Conservation (phyloP, 2,329 filamentous ascomycete genomes). For the Lasiodiplodia citricola region DNA sequence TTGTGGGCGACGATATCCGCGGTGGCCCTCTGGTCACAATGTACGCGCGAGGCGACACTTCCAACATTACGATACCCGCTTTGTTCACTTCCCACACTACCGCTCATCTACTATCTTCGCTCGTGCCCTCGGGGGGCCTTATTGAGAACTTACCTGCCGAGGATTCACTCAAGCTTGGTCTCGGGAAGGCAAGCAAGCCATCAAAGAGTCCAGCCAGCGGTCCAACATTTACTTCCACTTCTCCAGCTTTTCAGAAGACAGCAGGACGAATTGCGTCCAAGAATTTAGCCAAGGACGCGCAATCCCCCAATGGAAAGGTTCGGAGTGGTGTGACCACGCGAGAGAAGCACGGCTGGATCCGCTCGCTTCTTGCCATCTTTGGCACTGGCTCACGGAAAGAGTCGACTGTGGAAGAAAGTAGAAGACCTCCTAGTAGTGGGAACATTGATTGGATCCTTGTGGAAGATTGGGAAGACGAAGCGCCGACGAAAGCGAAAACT, state of each 20-base stretch:
- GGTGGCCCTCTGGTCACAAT: constrained; percentile 92
- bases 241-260: constrained; percentile 39
- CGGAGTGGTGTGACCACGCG: constrained; percentile 24
- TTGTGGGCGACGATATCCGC: constrained; percentile 91
- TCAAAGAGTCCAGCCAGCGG: constrained; percentile 33
- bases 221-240: constrained; percentile 37
- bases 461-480: constrained; percentile 66
- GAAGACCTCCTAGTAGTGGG: constrained; percentile 73
- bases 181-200: constrained; percentile 30
- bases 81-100: constrained; percentile 95
- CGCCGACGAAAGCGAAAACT: constrained; percentile 33
- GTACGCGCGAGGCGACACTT: constrained; percentile 97
- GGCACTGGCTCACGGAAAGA: constrained; percentile 43
- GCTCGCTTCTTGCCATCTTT: constrained; percentile 51
- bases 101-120: constrained; percentile 86
- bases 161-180: constrained; percentile 50
- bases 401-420: constrained; percentile 55
- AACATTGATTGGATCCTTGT: constrained; percentile 75
- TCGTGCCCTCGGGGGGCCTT: constrained; percentile 72
- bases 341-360: constrained; percentile 52
- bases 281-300: not conserved
- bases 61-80: constrained; percentile 91
- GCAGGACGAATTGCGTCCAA: constrained; percentile 1
- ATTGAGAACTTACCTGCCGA: constrained; percentile 66
- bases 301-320: not conserved